Conservation (phyloP, 1,284 basidiomycete species). For the Lentinus polychrous region DNA sequence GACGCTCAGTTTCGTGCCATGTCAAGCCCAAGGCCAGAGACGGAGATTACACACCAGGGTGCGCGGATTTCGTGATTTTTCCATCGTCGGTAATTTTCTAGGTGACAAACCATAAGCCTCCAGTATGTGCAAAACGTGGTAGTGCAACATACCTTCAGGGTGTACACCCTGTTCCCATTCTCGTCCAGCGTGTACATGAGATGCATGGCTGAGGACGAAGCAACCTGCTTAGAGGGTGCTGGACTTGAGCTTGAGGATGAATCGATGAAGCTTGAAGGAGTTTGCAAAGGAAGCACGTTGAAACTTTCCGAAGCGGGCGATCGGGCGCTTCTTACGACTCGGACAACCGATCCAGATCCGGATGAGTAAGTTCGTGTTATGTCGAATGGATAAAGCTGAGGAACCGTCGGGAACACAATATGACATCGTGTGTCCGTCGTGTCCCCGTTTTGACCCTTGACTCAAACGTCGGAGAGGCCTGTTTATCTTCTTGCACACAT, state of each 20-base stretch:
- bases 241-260: neutral
- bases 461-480: neutral
- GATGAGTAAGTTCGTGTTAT: constrained; percentile 1
- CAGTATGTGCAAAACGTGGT: neutral
- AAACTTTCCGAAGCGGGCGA: neutral
- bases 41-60: constrained; percentile 64
- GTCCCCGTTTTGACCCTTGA: too few relatives aligned
- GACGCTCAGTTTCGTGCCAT: neutral
- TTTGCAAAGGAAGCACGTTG: neutral
- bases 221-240: neutral
- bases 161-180: constrained; percentile 79
- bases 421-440: too few relatives aligned
- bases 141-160: constrained; percentile 70
- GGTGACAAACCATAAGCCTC: neutral
- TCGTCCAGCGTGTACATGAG: constrained; percentile 88
- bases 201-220: constrained; percentile 59
- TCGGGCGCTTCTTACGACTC: neutral
- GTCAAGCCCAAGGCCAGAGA: neutral
- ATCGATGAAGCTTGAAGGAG: neutral
- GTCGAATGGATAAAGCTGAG: too few relatives aligned
- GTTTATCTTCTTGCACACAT: neutral
- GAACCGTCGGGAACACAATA: too few relatives aligned
- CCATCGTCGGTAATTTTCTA: constrained; percentile 82
- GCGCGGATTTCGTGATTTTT: constrained; percentile 87
- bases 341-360: neutral